Evolutionary conservation across 495 filamentous ascomycete species (phyloP), one percentile per base, ranked within the genome.

Genomic region (Geoglossum glabrum): DNA sequence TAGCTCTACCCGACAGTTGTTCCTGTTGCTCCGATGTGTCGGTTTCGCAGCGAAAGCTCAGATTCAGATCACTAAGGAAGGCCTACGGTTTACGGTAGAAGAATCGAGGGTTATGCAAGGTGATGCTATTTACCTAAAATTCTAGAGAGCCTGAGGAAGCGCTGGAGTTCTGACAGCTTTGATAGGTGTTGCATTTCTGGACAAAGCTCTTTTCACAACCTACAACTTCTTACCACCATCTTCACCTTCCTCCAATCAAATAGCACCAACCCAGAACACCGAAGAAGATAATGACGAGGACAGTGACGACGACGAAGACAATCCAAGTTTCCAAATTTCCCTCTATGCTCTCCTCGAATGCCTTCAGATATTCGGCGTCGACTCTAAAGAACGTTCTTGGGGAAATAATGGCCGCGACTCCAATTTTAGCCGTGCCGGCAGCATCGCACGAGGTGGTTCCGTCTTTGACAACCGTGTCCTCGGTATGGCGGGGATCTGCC

Each of bases 291-390:
- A 68, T 9, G 68, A 70, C 34, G 68, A 71, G 23, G 65, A 70
- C 46, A 60, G 63, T 13, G 67, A 72, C 30, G 63, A 65, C 26
- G 59, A 67, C 33, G 67, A 74, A 19, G 61, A 62, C n/a, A 58
- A 64, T 28, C 63, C 69, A 10, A 73, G 66, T 40, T 97, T 97
- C 66, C 83, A 87, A 59, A 82, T 96, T 60, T 90, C 87, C 11
- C 76, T 98, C 40, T 75, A 84, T 0, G 85, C 90, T 40, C 76
- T 98, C 9, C 78, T 98, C 46, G 92, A 98, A 72, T 95, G 89
- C 9, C 75, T 98, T 28, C 90, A 95, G 63, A 95, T 98, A 43
- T 90, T 97, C 65, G 84, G 85, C 51, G 78, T 87, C 59, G 87
- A 95, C 62, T 65, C 78, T 49, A 65, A 56, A 40, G 33, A 49